Base-by-base conservation (phyloP, 2,329 filamentous ascomycete species). In the Ceratocystis smalleyi region DNA sequence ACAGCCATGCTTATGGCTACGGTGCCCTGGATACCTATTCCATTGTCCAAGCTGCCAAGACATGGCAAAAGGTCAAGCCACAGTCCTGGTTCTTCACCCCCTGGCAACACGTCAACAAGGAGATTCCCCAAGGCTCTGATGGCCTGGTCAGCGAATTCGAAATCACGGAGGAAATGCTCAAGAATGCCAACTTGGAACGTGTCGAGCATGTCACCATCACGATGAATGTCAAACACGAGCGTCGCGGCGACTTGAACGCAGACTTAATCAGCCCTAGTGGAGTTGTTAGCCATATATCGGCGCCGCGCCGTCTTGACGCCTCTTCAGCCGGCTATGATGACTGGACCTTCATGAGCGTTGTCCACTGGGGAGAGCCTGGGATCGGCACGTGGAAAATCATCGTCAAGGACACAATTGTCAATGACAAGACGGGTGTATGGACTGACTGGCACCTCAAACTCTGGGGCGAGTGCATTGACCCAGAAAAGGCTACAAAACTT, bases 281-380 rank as follows among this genome's bases (percentile, higher is more conserved):
- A 8, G 77, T 96, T 65, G 78, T 90, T 68, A 96, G 90, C 71
- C 86, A 96, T 71, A 83, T 99, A 63, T 87, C 91, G 3, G 88
- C 85, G 12, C 78, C 86, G 1, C 87, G 94, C 68, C 80, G 80
- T 66, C 74, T 83, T 24, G 94, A 99, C 73, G 77, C 80, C 1
- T 81, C 80, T 43, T 72, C 76, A 0, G 74, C 76, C 24, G 94
- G 94, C 7, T 99, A 97, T 73, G 77, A 85, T 45, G 90, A 97
- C 75, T 99, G 94, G 94, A 97, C 92, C 0, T 99, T 99, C 71
- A 99, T 99, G 94, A 95, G 87, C 67, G 94, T 99, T 45, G 91
- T 86, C 68, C 94, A 99, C 73, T 99, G 91, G 90, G 94, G 94
- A 60, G 94, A 99, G 75, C 81, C 81, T 54, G 91, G 91, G 66